Evolutionary conservation across 2,329 filamentous ascomycete species (phyloP), one percentile per base, ranked within the genome.

Genomic region (Scedosporium boydii): DNA sequence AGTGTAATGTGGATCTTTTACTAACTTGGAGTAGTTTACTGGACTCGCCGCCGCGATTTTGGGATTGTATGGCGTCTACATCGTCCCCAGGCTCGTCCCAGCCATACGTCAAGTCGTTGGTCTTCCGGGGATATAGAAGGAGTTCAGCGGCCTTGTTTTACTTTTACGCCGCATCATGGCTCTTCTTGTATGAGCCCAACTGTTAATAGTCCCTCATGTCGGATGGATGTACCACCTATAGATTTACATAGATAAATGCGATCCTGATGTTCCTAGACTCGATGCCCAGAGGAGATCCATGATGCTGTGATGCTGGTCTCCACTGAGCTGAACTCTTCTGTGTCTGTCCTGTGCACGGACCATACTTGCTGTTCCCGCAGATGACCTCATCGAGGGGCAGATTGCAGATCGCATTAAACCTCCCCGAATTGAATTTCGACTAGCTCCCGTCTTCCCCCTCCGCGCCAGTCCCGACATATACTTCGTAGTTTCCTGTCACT

Each of bases 41-140:
- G 82, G 82, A 21, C 77, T 85, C 21, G 63, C 82, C 21, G 77
- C 81, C 6, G 80, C 82, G 1, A 61, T 76, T 2, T 55, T 72
- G 3, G 80, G 75, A 0, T 74, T 82, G 44, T 85, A 83, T 61
- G 64, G 68, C 21, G 75, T 82, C 6, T 85, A 85, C 64, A 72
- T 82, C 41, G 71, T 84, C 12, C 82, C 82, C 16, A 74, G 82
- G 7, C 78, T 79, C 64, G 70, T 82, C 29, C 81, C 82, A 1
- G 74, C 68, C 0, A 14, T 82, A 41, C 72, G 82, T 23, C 68
- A 72, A 9, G 58, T 82, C 2, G 62, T 84, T 48, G 82, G 82
- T 0, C 63, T 84, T 48, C 82, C 82, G 1, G 82, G 81, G 0
- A 76, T 84, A 70, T 83, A 70, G 69, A 62, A 34, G 29, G 38